Evolutionary conservation across 1,284 basidiomycete genomes (phyloP).

Genomic region (Pyrrhoderma noxium): DNA sequence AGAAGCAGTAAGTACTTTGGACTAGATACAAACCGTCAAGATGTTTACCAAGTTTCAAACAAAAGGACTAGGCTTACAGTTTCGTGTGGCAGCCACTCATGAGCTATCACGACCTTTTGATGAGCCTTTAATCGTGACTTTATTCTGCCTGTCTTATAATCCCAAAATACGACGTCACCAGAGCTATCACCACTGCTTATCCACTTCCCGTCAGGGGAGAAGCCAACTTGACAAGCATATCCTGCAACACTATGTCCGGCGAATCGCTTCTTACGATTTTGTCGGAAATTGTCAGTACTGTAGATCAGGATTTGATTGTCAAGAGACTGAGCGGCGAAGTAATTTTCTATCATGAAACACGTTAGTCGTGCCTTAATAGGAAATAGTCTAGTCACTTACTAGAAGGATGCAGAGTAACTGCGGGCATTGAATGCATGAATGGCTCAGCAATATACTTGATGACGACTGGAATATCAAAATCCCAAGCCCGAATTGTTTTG

Average conservation of each 20-base stretch:
- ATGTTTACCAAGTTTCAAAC: constrained; percentile 15
- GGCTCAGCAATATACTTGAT: constrained; percentile 99
- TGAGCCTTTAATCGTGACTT: constrained; percentile 87
- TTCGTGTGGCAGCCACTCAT: constrained; percentile 98
- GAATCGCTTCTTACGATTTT: constrained; percentile 97
- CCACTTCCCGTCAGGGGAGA: constrained; percentile 97
- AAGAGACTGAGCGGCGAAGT: constrained; percentile 93
- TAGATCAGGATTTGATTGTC: constrained; percentile 98
- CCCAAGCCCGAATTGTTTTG: constrained; percentile 99
- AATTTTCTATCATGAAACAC: constrained; percentile 63
- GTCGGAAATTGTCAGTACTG: constrained; percentile 94
- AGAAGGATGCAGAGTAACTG: constrained; percentile 89
- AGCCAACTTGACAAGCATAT: constrained; percentile 94
- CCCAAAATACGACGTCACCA: constrained; percentile 98
- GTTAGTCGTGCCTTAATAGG: not conserved
- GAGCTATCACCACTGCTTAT: constrained; percentile 93
- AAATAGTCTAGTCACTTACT: constrained; percentile 59
- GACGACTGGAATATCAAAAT: constrained; percentile 96
- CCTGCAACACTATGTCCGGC: constrained; percentile 95
- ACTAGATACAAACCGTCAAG: constrained; percentile 39
- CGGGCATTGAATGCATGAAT: constrained; percentile 99
- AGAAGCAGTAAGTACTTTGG: constrained; percentile 91
- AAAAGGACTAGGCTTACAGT: constrained; percentile 54
- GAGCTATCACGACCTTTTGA: constrained; percentile 91
- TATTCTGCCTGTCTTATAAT: constrained; percentile 97